These are phyloP conservation scores for Sclerotinia trifoliorum DNA, from an alignment of 2,329 filamentous ascomycete species.

Conservation along the genomic window DNA sequence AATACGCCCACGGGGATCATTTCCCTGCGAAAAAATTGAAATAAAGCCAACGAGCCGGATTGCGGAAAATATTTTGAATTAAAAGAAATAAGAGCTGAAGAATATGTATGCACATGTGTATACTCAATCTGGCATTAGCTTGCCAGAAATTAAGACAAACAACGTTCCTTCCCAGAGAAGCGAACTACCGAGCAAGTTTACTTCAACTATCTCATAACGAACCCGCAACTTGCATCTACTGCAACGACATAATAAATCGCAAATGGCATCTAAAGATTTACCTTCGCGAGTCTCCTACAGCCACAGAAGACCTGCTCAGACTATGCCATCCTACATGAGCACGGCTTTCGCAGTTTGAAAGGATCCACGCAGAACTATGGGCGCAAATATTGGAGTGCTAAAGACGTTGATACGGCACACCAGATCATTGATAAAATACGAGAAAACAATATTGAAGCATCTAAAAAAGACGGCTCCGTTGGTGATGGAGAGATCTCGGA, in stretches of 20 bases:
- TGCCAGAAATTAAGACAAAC: too few relatives aligned
- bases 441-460: background rate
- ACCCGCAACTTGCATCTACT: too few relatives aligned
- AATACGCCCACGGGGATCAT: too few relatives aligned
- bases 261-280: background rate
- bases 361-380: background rate
- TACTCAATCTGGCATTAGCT: too few relatives aligned
- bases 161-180: too few relatives aligned
- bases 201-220: background rate
- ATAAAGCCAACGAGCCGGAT: too few relatives aligned
- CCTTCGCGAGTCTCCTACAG: background rate
- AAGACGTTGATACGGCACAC: background rate
- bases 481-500: background rate
- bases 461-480: background rate
- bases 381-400: background rate
- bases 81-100: too few relatives aligned
- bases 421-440: background rate
- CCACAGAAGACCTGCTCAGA: background rate
- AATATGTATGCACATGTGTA: too few relatives aligned
- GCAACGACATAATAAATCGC: background rate
- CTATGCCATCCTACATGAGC: background rate
- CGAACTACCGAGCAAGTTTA: background rate
- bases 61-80: too few relatives aligned
- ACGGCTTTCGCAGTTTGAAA: background rate
- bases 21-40: too few relatives aligned